Evolutionary conservation across 176 grass and related monocot species (phyloP).

Genomic region (Hyparrhenia diplandra): DNA sequence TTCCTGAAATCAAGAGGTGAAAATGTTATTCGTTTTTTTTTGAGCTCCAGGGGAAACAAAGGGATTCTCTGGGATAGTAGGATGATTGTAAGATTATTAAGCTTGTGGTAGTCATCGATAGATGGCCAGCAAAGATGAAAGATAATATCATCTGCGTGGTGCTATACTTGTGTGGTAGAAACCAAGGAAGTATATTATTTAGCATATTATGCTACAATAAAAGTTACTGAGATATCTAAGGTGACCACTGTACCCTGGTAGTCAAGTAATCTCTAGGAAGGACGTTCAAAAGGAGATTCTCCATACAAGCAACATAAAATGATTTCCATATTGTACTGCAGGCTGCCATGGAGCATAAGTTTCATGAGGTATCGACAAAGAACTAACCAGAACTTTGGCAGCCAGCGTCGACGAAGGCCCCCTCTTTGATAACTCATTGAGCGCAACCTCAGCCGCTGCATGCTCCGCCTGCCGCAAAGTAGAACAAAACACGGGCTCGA

Average conservation of each 20-base stretch:
- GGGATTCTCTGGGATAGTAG: not conserved
- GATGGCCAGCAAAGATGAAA: not conserved
- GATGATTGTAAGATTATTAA: slow-evolving; percentile 1
- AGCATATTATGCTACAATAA: not conserved
- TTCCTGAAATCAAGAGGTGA: not conserved
- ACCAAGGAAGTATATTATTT: not conserved
- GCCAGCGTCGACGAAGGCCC: slow-evolving; percentile 53
- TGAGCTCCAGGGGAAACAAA: not conserved
- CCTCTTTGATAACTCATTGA: slow-evolving; percentile 54
- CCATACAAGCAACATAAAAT: not conserved
- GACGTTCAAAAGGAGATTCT: not conserved
- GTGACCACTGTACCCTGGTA: not conserved
- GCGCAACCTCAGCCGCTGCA: slow-evolving; percentile 49
- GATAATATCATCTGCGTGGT: not conserved
- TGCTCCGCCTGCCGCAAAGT: slow-evolving; percentile 59
- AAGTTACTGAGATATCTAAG: not conserved
- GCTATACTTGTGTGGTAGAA: not conserved
- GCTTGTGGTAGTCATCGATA: not conserved
- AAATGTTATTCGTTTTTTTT: slow-evolving; percentile 5
- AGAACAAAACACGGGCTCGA: slow-evolving; percentile 47
- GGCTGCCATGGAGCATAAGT: not conserved
- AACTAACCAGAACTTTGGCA: slow-evolving; percentile 61
- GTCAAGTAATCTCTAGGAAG: slow-evolving; percentile 14
- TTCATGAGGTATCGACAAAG: slow-evolving; percentile 5
- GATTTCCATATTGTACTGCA: not conserved